Conservation (phyloP, 163 green algal genomes). For the Chlorella variabilis region DNA sequence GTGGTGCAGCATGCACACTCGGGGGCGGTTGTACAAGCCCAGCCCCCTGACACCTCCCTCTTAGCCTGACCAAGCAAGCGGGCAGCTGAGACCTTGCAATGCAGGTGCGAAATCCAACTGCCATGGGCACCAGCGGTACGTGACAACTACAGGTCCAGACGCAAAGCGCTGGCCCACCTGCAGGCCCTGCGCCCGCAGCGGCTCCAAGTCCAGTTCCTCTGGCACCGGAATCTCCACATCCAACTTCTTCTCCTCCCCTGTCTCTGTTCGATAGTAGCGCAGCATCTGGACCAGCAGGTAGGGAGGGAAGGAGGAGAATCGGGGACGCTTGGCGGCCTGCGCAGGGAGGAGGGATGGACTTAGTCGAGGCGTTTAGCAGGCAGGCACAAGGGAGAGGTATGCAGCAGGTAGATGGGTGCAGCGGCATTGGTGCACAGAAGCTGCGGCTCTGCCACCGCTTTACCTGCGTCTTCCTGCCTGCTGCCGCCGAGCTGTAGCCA, state of each 20-base stretch:
- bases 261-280: slow-evolving; percentile 82
- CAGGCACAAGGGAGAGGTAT: no score
- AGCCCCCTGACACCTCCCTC: background rate
- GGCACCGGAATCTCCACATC: slow-evolving; percentile 90
- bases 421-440: no score
- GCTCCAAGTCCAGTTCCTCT: slow-evolving; percentile 80
- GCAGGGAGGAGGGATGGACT: background rate
- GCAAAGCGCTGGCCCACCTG: no score
- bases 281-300: slow-evolving; percentile 90
- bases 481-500: slow-evolving; percentile 82
- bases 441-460: no score
- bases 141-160: background rate
- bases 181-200: slow-evolving; percentile 73
- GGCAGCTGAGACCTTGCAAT: no score
- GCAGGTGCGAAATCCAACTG: background rate
- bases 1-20: background rate
- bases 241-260: slow-evolving; percentile 94
- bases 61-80: no score
- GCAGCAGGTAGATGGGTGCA: no score
- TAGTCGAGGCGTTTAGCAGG: background rate
- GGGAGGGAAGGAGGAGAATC: slow-evolving; percentile 89
- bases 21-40: background rate
- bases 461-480: slow-evolving; percentile 63
- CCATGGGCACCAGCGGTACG: background rate
- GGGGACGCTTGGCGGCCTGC: slow-evolving; percentile 71